Evolutionary conservation across 768 basidiomycete species (phyloP).

Genomic region (Erythrobasidium yunnanense): DNA sequence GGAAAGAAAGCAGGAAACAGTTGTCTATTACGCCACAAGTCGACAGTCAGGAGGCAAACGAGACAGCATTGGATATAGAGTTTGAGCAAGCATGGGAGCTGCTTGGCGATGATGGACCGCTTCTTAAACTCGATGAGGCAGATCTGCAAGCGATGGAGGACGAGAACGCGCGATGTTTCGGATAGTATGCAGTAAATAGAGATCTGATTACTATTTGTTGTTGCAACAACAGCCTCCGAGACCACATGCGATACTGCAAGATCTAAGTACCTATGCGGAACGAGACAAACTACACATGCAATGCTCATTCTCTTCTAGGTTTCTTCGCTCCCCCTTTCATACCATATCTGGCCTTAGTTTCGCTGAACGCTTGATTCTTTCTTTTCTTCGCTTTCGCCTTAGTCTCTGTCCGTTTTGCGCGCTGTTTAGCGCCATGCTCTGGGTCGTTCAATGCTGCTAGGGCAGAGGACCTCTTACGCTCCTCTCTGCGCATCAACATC

Average conservation of each 20-base stretch:
- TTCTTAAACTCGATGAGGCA: conserved; percentile 45
- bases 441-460: conserved; percentile 40
- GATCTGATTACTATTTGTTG: neutral
- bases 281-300: no score
- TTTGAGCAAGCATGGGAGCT: conserved; percentile 52
- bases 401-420: conserved; percentile 31
- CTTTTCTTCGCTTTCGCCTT: conserved; percentile 35
- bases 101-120: conserved; percentile 32
- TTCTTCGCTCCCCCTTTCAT: neutral
- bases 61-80: conserved; percentile 42
- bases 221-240: neutral
- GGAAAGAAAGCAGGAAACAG: neutral
- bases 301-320: neutral
- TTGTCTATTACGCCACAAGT: conserved; percentile 12
- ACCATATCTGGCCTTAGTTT: conserved; percentile 9
- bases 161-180: conserved; percentile 38
- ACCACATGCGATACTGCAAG: neutral
- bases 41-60: conserved; percentile 29
- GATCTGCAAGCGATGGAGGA: conserved; percentile 47
- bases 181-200: neutral
- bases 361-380: conserved; percentile 32
- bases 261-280: no score
- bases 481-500: conserved; percentile 56
- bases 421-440: conserved; percentile 31
- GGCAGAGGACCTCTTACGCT: conserved; percentile 56